Base-by-base conservation (phyloP, 73 alveolate genomes). In the Paramecium sexaurelia region DNA sequence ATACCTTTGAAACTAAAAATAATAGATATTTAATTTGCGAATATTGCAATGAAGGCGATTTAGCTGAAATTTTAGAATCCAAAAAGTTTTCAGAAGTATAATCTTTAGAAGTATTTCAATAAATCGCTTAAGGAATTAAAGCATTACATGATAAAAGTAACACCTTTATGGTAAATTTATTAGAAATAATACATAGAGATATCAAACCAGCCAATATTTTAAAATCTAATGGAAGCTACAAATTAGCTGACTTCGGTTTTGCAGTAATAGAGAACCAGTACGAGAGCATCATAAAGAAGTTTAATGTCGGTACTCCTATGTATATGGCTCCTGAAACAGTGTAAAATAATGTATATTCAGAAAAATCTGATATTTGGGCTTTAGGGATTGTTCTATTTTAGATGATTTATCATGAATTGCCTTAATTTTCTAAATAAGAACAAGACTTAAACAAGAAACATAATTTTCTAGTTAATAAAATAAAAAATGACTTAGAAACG, bases 281-380 rank as follows among this genome's bases (percentile, higher is more conserved):
- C 4, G 87, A 73, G 36, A 73, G 87, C 56, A 66, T 66, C 37
- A 37, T 73, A 20, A 73, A 41, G 45, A 73, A 73, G 15, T 73
- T 73, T 35, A 73, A 37, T 73, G 87, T 73, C 3, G 87, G 87
- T 11, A 91, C 95, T 29, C 96, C 96, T 3, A 26, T 92, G 45
- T 91, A 61, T 22, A 92, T 92, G 96, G 96, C 96, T 35, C 96
- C 96, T 8, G 96, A 92, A 40, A 91, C 85, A 10, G 20, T 91
- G 39, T 24, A 71, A 17, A 40, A 71, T 11, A 95, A 92, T 40
- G 17, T 37, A 5, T 92, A 92, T 37, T 61, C 92, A 41, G 92
- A 57, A 66, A 91, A 92, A 75, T 91, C 95, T 33, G 96, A 92
- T 73, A 91, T 92, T 1, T 92, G 96, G 96, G 67, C 87, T 32